Conservation (phyloP, 148 eudicot species). For the Arctostaphylos glauca region DNA sequence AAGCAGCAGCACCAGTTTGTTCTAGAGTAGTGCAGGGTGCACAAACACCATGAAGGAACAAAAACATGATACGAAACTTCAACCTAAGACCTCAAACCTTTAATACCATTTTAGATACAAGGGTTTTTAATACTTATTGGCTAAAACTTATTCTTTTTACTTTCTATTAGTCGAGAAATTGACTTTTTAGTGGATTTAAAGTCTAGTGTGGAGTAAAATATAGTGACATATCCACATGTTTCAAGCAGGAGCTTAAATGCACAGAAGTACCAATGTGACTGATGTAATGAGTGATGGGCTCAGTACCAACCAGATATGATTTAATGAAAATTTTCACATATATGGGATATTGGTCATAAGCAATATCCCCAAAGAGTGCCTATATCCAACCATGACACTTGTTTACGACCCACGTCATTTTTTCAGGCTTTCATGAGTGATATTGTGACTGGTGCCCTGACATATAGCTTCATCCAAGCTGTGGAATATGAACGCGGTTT, state of each 20-base stretch:
- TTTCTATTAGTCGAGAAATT: not conserved
- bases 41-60: not conserved
- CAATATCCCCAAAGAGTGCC: not conserved
- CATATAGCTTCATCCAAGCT: conserved; percentile 33
- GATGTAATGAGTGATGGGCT: not conserved
- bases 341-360: not conserved
- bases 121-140: not conserved
- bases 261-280: not conserved
- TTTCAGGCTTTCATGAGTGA: conserved; percentile 10
- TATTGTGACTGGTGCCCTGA: conserved; percentile 28
- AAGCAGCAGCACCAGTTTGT: not conserved
- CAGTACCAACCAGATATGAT: not conserved
- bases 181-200: not conserved
- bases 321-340: not conserved
- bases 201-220: too few species aligned
- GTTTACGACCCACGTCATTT: not conserved
- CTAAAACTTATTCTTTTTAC: not conserved
- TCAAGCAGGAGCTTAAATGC: not conserved
- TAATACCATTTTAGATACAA: not conserved
- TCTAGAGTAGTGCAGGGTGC: not conserved
- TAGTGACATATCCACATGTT: not conserved
- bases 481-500: conserved; percentile 19
- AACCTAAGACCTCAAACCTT: not conserved
- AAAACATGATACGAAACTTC: not conserved
- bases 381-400: not conserved